These are phyloP conservation scores for Paramecium octaurelia DNA, from an alignment of 73 alveolate species.

Conservation along the genomic window DNA sequence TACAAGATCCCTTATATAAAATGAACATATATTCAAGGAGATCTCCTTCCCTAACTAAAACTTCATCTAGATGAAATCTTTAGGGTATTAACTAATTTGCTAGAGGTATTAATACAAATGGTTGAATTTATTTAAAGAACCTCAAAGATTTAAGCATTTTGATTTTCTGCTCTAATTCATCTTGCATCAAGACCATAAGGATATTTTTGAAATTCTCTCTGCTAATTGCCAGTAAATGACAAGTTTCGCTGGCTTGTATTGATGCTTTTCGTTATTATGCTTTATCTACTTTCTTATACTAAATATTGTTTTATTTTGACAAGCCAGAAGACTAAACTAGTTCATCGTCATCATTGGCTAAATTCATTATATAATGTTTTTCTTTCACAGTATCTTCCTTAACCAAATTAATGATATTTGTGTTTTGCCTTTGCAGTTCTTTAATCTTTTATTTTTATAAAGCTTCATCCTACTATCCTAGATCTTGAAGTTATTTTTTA, in stretches of 20 bases:
- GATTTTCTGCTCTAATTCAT: slow-evolving; percentile 34
- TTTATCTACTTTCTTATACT: slow-evolving; percentile 7
- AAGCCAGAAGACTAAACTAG: not conserved
- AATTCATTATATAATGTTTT: not conserved
- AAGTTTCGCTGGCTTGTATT: no score
- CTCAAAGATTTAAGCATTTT: slow-evolving; percentile 37
- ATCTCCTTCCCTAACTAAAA: slow-evolving; percentile 24
- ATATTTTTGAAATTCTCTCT: slow-evolving; percentile 53
- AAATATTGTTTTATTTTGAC: not conserved
- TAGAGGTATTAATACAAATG: slow-evolving; percentile 26
- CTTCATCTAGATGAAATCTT: slow-evolving; percentile 45
- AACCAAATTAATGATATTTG: not conserved
- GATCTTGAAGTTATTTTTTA: not conserved
- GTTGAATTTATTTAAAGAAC: slow-evolving; percentile 3
- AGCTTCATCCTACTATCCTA: not conserved
- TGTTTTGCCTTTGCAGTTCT: not conserved
- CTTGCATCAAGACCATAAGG: slow-evolving; percentile 31
- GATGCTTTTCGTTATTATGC: slow-evolving; percentile 10
- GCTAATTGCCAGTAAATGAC: slow-evolving; percentile 29
- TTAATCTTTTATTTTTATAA: not conserved
- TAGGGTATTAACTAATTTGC: slow-evolving; percentile 33
- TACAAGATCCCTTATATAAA: slow-evolving; percentile 35
- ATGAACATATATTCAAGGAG: slow-evolving; percentile 2
- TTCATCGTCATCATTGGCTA: slow-evolving; percentile 1
- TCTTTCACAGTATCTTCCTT: not conserved